Base-by-base conservation (phyloP, 371 early-diverging fungal species). In the Blakeslea trispora region DNA sequence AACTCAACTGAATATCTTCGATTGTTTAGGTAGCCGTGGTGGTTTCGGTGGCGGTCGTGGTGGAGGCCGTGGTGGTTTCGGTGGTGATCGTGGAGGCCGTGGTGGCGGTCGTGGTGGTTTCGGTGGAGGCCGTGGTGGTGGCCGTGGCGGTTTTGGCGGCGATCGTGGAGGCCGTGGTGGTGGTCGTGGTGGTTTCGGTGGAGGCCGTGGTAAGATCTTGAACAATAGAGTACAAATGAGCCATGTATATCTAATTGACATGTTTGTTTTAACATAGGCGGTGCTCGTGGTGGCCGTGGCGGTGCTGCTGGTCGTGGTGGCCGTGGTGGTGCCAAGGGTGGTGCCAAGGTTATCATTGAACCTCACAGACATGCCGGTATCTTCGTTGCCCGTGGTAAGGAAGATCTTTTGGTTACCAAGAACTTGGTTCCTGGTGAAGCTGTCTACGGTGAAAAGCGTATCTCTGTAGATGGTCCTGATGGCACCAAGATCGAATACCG, bases 391-490 rank as follows among this genome's bases (percentile, higher is more conserved):
- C 89, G 97, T 72, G 97, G 97, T 50, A 99, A 99, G 86, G 99
- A 99, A 82, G 99, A 99, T 82, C 80, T 97, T 71, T 85, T 99
- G 45, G 91, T 97, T 47, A 99, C 99, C 69, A 95, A 95, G 88
- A 99, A 99, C 85, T 73, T 99, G 66, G 96, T 97, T 21, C 97
- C 99, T 57, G 99, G 99, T 46, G 95, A 97, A 75, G 81, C 92
- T 58, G 99, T 99, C 43, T 99, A 99, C 74, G 97, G 97, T 55
- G 99, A 99, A 82, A 99, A 99, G 89, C 88, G 99, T 69, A 94
- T 99, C 68, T 84, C 93, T 23, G 93, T 97, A 31, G 97, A 95
- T 65, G 94, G 93, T 57, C 80, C 88, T 51, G 98, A 99, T 50
- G 93, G 96, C 44, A 87, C 93, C 72, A 99, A 99, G 86, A 89